Evolutionary conservation across 164 flowering plant genomes (phyloP).

Genomic region (Vitis cinerea): DNA sequence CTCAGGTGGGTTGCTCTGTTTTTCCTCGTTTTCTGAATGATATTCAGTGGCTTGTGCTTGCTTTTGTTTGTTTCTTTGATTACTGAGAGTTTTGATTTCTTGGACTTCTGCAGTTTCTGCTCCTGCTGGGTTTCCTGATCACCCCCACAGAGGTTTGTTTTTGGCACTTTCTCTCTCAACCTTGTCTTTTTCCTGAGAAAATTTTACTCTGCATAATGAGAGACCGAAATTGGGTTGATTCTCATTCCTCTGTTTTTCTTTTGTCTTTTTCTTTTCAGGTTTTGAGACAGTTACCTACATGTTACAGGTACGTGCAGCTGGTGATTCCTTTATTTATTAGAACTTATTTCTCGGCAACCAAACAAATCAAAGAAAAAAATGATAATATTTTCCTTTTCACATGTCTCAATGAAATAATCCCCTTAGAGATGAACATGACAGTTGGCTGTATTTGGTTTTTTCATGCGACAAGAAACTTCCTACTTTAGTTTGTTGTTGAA

Average conservation of each 20-base stretch:
- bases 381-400: no score
- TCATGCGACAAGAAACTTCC: no score
- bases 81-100: neutral
- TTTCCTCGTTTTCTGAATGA: neutral
- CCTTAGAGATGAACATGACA: no score
- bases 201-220: neutral
- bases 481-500: no score
- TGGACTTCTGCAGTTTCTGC: conserved; percentile 58
- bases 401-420: no score
- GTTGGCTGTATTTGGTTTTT: no score
- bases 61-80: neutral
- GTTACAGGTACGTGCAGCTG: conserved; percentile 55
- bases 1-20: conserved; percentile 50
- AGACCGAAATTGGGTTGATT: neutral
- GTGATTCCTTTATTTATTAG: neutral
- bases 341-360: neutral
- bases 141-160: conserved; percentile 86
- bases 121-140: conserved; percentile 94
- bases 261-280: conserved; percentile 39
- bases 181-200: neutral
- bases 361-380: neutral
- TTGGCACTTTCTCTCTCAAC: neutral
- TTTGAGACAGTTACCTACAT: conserved; percentile 93
- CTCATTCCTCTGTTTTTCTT: conserved; percentile 4
- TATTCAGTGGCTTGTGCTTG: neutral